Evolutionary conservation across 306 rosid genomes (phyloP).

Genomic region (Vachellia pachyceras): DNA sequence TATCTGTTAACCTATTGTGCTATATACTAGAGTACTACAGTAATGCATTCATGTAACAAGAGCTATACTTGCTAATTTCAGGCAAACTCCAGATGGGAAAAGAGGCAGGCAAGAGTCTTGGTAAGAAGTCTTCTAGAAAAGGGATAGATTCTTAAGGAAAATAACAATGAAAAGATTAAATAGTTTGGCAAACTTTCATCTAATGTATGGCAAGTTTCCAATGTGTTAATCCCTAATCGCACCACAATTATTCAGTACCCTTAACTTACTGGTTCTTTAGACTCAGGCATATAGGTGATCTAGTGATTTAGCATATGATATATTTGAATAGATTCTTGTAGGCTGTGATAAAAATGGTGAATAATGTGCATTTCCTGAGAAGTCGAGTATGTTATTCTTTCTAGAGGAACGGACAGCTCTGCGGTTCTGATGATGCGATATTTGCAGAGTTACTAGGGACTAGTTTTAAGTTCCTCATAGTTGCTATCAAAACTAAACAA

Average conservation of each 20-base stretch:
- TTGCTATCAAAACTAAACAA: slow-evolving; percentile 18
- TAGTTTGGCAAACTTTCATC: neutral
- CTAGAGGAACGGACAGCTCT: neutral
- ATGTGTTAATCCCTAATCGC: neutral
- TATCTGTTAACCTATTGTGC: slow-evolving; percentile 4
- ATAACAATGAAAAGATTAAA: slow-evolving; percentile 3
- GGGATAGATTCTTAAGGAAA: slow-evolving; percentile 24
- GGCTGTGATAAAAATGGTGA: slow-evolving; percentile 5
- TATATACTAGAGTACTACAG: slow-evolving; percentile 1
- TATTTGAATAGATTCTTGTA: slow-evolving; percentile 7
- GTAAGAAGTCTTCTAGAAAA: slow-evolving; percentile 50
- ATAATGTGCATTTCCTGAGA: neutral
- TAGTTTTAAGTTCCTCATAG: neutral
- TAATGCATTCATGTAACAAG: slow-evolving; percentile 23
- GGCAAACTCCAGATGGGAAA: slow-evolving; percentile 95
- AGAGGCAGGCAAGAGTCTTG: slow-evolving; percentile 90
- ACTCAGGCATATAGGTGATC: slow-evolving; percentile 3
- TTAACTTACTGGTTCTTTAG: neutral
- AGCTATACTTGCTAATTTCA: slow-evolving; percentile 42
- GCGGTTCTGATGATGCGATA: slow-evolving; percentile 1
- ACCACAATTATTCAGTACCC: slow-evolving; percentile 2
- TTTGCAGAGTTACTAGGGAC: neutral
- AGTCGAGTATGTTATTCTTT: neutral
- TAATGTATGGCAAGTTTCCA: neutral
- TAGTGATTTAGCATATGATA: neutral